Base-by-base conservation (phyloP, 2,329 filamentous ascomycete genomes). In the Leptoxyphium fumago region DNA sequence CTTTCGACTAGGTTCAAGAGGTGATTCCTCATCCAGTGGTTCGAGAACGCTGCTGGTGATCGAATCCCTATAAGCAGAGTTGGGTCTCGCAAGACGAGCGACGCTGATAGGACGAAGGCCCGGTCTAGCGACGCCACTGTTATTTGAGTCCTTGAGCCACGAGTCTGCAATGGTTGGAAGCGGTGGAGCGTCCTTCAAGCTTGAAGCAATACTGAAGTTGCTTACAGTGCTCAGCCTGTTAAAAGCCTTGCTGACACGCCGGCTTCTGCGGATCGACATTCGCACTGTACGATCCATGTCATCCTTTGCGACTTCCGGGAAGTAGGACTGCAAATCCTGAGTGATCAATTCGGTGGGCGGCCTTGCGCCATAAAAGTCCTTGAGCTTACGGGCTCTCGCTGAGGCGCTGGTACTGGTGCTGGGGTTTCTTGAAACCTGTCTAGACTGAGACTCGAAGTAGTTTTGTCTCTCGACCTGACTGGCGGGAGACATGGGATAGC, bases 261-360 rank as follows among this genome's bases (percentile, higher is more conserved):
- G 85, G 36, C 89, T 96, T 53, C 91, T 77, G 53, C 89, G 78
- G 63, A 95, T 82, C 1, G 89, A 95, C 64, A 95, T 77, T 41
- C 91, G 83, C 49, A 94, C 88, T 0, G 91, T 96, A 54, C 87
- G 83, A 62, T 96, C 91, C 59, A 98, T 95, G 54, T 94, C 86
- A 60, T 94, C 88, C 45, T 85, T 80, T 41, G 88, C 80, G 56
- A 96, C 89, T 57, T 94, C 87, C 0, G 91, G 91, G 72, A 98
- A 98, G 69, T 96, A 98, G 0, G 88, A 94, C 1, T 86, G 91
- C 47, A 98, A 70, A 60, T 98, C 91, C 17, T 91, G 94, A 21
- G 89, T 89, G 59, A 98, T 98, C 60, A 98, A 76, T 68, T 98
- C 91, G 66, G 89, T 96, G 1, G 91, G 91, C 14, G 91, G 91